These are phyloP conservation scores for Nakazawaea wickerhamii DNA, from an alignment of 805 yeast genomes.

Conservation along the genomic window DNA sequence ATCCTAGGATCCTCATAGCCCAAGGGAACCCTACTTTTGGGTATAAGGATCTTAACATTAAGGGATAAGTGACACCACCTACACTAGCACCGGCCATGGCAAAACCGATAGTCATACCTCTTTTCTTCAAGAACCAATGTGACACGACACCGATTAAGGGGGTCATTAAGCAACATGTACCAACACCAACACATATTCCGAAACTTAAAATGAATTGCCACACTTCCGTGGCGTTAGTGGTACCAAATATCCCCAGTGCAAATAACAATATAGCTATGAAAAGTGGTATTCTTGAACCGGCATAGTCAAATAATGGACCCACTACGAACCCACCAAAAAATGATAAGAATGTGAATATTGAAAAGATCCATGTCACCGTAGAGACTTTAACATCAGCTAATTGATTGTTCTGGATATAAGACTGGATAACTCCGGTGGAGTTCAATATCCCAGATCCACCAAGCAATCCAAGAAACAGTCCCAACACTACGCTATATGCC, in stretches of 20 bases:
- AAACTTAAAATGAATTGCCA: conserved; percentile 61
- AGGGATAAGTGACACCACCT: conserved; percentile 49
- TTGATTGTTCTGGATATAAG: conserved; percentile 53
- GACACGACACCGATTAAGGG: conserved; percentile 58
- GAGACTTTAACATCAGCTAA: conserved; percentile 39
- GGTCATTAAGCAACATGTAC: conserved; percentile 54
- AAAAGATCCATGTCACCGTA: conserved; percentile 62
- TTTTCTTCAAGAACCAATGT: conserved; percentile 57
- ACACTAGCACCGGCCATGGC: conserved; percentile 50
- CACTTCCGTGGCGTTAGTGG: conserved; percentile 46
- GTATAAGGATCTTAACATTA: conserved; percentile 44
- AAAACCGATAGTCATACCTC: conserved; percentile 52
- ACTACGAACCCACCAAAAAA: conserved; percentile 33
- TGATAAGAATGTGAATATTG: conserved; percentile 47
- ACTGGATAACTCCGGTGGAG: conserved; percentile 57
- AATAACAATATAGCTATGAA: conserved; percentile 38
- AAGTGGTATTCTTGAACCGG: conserved; percentile 46
- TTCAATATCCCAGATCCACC: conserved; percentile 51
- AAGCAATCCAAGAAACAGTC: conserved; percentile 35
- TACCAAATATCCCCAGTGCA: conserved; percentile 49
- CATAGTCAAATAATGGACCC: conserved; percentile 55
- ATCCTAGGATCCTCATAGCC: conserved; percentile 50
- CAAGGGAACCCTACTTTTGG: conserved; percentile 46
- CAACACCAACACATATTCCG: conserved; percentile 51
- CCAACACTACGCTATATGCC: conserved; percentile 35